phyloP scores from a whole-genome alignment of 768 basidiomycete genomes.

The Russula vinacea region DNA sequence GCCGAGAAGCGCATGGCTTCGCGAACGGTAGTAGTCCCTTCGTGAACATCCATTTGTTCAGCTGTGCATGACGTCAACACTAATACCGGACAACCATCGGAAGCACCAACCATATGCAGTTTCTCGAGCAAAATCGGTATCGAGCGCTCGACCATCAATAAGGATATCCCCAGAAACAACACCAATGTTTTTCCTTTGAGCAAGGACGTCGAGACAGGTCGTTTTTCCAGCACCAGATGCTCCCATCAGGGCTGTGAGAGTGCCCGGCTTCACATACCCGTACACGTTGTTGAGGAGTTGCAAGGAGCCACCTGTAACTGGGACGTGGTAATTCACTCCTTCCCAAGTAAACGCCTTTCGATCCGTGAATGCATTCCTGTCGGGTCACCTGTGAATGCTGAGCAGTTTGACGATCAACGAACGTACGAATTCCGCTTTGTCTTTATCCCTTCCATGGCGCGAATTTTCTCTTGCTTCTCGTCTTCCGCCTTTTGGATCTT shows the following conservation, averaged over 20 bases:
- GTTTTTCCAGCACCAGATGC: conserved; percentile 80
- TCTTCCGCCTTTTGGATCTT: conserved; percentile 39
- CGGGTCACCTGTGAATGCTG: background rate
- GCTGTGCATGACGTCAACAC: conserved; percentile 38
- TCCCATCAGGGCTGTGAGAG: conserved; percentile 76
- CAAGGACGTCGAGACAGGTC: conserved; percentile 73
- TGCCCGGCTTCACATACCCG: conserved; percentile 83
- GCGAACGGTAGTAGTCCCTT: conserved; percentile 76
- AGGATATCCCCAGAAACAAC: conserved; percentile 62
- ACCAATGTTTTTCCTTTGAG: conserved; percentile 72
- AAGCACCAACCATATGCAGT: conserved; percentile 57
- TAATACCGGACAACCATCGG: conserved; percentile 31
- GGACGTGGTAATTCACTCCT: conserved; percentile 71
- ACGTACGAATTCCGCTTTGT: conserved; percentile 59
- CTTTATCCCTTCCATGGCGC: conserved; percentile 27
- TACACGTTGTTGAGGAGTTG: conserved; percentile 71
- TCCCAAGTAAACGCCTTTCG: conserved; percentile 80
- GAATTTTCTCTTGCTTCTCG: conserved; percentile 34
- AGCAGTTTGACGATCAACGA: too few species aligned
- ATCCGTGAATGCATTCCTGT: conserved; percentile 28
- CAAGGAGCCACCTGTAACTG: conserved; percentile 56
- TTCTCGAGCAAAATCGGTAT: conserved; percentile 55
- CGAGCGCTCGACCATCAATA: conserved; percentile 62
- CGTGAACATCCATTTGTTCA: conserved; percentile 79
- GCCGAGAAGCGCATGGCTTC: conserved; percentile 87